These are phyloP conservation scores for Asterophora lycoperdoides DNA, from an alignment of 768 basidiomycete species.

Conservation along the genomic window DNA sequence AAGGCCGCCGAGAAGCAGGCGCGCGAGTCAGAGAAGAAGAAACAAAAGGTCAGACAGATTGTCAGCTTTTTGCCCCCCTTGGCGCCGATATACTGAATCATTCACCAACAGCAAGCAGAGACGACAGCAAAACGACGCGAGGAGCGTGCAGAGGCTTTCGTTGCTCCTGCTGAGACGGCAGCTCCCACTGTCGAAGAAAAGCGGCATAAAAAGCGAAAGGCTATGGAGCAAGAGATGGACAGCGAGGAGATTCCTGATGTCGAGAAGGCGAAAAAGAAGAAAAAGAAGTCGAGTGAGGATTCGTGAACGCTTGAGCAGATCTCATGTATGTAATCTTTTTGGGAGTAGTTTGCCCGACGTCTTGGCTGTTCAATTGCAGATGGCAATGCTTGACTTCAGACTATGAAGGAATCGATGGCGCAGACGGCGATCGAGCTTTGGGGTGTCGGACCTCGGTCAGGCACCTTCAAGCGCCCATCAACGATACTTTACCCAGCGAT, in stretches of 20 bases:
- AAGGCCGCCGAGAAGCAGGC: slow-evolving; percentile 84
- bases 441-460: no score
- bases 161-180: slow-evolving; percentile 78
- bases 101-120: slow-evolving; percentile 65
- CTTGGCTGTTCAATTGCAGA: no score
- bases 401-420: no score
- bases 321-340: neutral
- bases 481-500: no score
- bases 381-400: no score
- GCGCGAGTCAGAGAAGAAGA: slow-evolving; percentile 63
- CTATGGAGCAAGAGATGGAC: slow-evolving; percentile 30
- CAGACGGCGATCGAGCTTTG: no score
- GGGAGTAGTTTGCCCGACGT: neutral
- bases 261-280: slow-evolving; percentile 30
- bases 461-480: no score
- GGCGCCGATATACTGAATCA: neutral
- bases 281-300: slow-evolving; percentile 24
- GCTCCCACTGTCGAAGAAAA: slow-evolving; percentile 78
- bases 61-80: neutral
- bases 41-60: slow-evolving; percentile 58
- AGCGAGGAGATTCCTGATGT: slow-evolving; percentile 19
- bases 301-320: slow-evolving; percentile 1
- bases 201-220: slow-evolving; percentile 48
- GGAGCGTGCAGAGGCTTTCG: slow-evolving; percentile 82
- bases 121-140: slow-evolving; percentile 64